A percentile compares a stretch with the other conserved stretches of the same genome.
Conservation (phyloP, 768 basidiomycete species). For the Suillus subalutaceus region DNA sequence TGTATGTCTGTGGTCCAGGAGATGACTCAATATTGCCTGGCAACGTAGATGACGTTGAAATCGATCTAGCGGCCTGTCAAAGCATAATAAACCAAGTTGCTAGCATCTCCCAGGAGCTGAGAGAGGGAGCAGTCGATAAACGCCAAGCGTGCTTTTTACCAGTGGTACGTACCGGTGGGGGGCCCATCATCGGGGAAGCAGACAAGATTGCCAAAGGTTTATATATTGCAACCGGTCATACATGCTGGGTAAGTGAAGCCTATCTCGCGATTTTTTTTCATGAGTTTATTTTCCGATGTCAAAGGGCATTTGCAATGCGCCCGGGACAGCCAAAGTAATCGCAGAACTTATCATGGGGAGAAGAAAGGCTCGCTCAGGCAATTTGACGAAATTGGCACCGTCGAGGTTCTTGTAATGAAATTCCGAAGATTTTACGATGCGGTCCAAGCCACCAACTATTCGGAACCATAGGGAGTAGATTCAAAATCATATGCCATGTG, state of each 20-base stretch:
- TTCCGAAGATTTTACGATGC: background rate
- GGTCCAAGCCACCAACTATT: background rate
- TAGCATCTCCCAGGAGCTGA: slow-evolving; percentile 61
- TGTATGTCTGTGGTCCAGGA: slow-evolving; percentile 80
- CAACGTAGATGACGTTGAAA: slow-evolving; percentile 71
- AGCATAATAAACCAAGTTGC: slow-evolving; percentile 56
- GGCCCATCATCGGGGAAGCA: slow-evolving; percentile 75
- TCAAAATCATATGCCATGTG: background rate
- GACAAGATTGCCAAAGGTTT: slow-evolving; percentile 58
- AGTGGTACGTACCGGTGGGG: slow-evolving; percentile 54
- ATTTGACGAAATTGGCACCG: slow-evolving; percentile 52
- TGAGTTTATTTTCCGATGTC: slow-evolving; percentile 11
- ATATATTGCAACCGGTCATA: slow-evolving; percentile 77
- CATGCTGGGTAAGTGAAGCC: slow-evolving; percentile 64
- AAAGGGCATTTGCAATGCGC: slow-evolving; percentile 80
- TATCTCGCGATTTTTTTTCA: slow-evolving; percentile 5
- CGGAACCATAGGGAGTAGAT: background rate
- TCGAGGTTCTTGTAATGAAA: slow-evolving; percentile 34
- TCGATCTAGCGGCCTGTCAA: slow-evolving; percentile 59
- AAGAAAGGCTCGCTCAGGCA: slow-evolving; percentile 60
- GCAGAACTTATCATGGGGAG: slow-evolving; percentile 67
- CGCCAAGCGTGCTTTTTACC: slow-evolving; percentile 84
- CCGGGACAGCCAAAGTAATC: slow-evolving; percentile 78
- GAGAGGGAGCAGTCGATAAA: slow-evolving; percentile 52
- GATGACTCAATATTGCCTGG: slow-evolving; percentile 71